Percentiles rank a stretch among this genome's conserved stretches.
Conservation (phyloP, 306 rosid species). For the Rosa rugosa region DNA sequence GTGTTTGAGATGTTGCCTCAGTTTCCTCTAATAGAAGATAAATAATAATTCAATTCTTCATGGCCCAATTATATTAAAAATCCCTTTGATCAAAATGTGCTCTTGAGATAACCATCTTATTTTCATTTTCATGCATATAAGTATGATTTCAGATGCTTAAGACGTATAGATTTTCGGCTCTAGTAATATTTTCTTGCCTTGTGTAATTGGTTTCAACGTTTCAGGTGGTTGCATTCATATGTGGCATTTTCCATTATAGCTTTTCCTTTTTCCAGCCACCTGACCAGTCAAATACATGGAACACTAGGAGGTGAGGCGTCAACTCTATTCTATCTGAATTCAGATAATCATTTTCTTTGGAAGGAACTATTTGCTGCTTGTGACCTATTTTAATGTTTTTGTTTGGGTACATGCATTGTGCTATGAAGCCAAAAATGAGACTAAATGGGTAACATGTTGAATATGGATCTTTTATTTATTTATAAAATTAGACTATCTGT, state of each 20-base stretch:
- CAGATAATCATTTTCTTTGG: constrained; percentile 2
- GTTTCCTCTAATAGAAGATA: neutral
- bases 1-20: neutral
- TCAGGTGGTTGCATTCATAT: constrained; percentile 81
- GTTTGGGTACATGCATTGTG: constrained; percentile 1
- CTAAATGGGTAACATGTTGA: neutral
- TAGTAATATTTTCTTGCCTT: constrained; percentile 14
- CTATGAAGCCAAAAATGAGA: neutral
- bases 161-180: constrained; percentile 12
- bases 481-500: neutral
- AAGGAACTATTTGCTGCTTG: constrained; percentile 6
- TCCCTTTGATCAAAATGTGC: neutral
- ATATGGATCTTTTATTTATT: neutral
- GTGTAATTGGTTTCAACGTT: constrained; percentile 17
- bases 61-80: neutral
- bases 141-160: constrained; percentile 10
- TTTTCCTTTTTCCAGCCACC: constrained; percentile 60
- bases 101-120: neutral
- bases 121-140: constrained; percentile 13
- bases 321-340: constrained; percentile 26
- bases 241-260: constrained; percentile 64
- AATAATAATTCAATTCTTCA: neutral
- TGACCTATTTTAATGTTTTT: neutral
- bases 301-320: constrained; percentile 62
- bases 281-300: constrained; percentile 56